Base-by-base conservation (phyloP, 192 early-diverging fungal species). In the Backusella macrospora region DNA sequence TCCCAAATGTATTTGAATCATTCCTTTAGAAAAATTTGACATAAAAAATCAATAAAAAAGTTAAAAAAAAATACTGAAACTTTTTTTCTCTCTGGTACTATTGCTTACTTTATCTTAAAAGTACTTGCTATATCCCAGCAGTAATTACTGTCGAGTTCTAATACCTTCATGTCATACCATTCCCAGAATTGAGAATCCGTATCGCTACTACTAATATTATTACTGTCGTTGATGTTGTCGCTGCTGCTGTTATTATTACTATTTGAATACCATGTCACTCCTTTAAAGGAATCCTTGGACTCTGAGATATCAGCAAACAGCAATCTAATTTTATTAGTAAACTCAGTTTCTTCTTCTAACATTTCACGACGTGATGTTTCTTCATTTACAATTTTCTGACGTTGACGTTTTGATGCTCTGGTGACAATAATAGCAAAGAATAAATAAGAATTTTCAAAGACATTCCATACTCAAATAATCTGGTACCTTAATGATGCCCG, bases 331-430 rank as follows among this genome's bases (percentile, higher is more conserved):
- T 75, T 78, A 39, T 48, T 64, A 4, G 59, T 46, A 10, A 78
- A 47, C 13, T 65, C 73, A 9, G 38, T 62, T 52, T 81, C 80
- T 70, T 81, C 80, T 15, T 74, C 55, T 47, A 76, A 16, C 52
- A 77, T 74, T 65, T 76, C 55, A 23, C 48, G 65, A 10, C 67
- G 42, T 14, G 76, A 64, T 21, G 45, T 21, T 71, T 81, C 76
- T 45, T 81, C 76, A 45, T 68, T 68, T 46, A 68, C 76, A 14
- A 78, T 66, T 40, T 81, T 81, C 40, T 81, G 69, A 16, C 64
- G 68, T 15, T 78, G 75, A 4, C 80, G 62, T 44, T 81, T 81
- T 13, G 80, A 81, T 21, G 80, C 73, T 68, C 80, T 81, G 38
- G 49, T 21, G 15, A 48, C 23, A 42, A 67, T 34, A 46, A 59